A percentile compares a stretch with the other conserved stretches of the same genome.
Conservation (phyloP, 2,329 filamentous ascomycete species). For the Nannizziopsis arthrosporioides region DNA sequence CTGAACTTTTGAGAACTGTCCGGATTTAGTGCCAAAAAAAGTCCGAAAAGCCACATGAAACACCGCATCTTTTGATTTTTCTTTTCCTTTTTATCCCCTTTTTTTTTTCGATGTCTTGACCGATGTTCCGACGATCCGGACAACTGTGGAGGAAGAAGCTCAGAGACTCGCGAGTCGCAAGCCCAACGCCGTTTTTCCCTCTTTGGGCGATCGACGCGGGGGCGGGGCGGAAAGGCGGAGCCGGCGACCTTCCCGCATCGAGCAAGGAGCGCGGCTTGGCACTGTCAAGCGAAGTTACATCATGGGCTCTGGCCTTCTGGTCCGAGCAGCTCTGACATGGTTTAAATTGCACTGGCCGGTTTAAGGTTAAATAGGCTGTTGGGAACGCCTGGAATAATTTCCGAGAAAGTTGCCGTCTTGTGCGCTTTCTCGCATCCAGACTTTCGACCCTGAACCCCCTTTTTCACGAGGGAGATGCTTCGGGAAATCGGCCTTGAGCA, state of each 20-base stretch:
- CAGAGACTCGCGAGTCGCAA: not conserved
- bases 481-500: too few relatives aligned
- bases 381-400: not conserved
- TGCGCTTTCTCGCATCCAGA: too few relatives aligned
- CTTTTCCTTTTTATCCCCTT: too few relatives aligned
- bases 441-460: too few relatives aligned
- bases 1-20: too few relatives aligned
- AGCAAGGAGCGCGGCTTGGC: not conserved
- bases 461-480: too few relatives aligned
- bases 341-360: not conserved
- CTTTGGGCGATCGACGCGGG: not conserved
- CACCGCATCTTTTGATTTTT: too few relatives aligned
- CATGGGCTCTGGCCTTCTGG: not conserved
- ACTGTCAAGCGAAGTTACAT: constrained; percentile 3
- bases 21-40: too few relatives aligned
- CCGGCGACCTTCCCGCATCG: not conserved
- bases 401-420: not conserved
- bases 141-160: not conserved
- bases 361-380: constrained; percentile 3
- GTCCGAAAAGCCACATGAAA: too few relatives aligned
- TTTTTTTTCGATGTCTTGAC: not conserved
- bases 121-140: not conserved
- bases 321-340: not conserved
- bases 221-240: not conserved
- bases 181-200: not conserved